phyloP scores from a whole-genome alignment of 257 asterid species.

The Jacaranda mimosifolia region DNA sequence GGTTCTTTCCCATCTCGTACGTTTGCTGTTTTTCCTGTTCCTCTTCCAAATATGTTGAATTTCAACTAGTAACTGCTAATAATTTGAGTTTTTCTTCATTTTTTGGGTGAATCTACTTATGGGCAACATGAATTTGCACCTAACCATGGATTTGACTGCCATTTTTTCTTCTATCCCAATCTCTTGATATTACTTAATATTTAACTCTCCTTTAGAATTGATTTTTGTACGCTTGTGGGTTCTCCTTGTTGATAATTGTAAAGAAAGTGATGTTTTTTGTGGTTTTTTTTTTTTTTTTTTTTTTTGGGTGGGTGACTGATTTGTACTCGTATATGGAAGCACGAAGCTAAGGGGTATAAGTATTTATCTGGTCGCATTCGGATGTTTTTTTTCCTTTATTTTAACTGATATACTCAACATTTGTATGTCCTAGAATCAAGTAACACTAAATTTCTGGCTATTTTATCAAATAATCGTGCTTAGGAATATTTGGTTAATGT shows the following conservation, averaged over 20 bases:
- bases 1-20: slow-evolving; percentile 13
- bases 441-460: slow-evolving; percentile 1
- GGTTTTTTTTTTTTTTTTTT: not conserved
- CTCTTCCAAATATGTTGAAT: not conserved
- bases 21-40: slow-evolving; percentile 11
- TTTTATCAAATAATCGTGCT: not conserved
- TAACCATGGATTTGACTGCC: not conserved
- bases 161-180: not conserved
- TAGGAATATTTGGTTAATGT: slow-evolving; percentile 22
- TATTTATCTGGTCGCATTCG: slow-evolving; percentile 1
- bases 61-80: not conserved
- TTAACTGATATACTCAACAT: not conserved
- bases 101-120: slow-evolving; percentile 26
- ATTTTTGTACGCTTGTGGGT: not conserved
- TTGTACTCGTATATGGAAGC: not conserved
- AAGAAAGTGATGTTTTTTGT: not conserved
- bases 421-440: not conserved
- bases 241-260: not conserved
- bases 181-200: not conserved
- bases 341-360: not conserved
- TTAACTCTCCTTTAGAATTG: not conserved
- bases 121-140: not conserved
- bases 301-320: too few species aligned
- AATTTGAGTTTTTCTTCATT: slow-evolving; percentile 13
- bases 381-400: not conserved